phyloP scores from a whole-genome alignment of 495 filamentous ascomycete species.

The Talaromyces thailandensis region DNA sequence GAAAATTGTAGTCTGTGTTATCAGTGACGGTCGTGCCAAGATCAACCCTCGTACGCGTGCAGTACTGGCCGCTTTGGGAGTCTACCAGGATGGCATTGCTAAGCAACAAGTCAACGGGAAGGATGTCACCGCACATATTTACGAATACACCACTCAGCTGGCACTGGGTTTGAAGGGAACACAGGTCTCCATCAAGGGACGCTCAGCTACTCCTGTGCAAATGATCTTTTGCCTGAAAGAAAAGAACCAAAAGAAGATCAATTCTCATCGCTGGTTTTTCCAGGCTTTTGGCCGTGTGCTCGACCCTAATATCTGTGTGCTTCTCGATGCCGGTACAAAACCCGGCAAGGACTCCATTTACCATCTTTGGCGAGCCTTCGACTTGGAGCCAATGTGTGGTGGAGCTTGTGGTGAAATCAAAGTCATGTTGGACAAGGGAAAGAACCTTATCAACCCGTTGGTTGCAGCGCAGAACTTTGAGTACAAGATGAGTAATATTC shows the following conservation, averaged over 20 bases:
- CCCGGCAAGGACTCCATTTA: conserved; percentile 93
- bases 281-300: conserved; percentile 90
- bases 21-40: conserved; percentile 96
- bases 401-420: conserved; percentile 99
- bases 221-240: conserved; percentile 99
- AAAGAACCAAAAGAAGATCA: conserved; percentile 99
- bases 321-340: conserved; percentile 93
- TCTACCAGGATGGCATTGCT: conserved; percentile 97
- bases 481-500: conserved; percentile 99
- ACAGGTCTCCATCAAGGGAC: conserved; percentile 71
- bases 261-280: conserved; percentile 99
- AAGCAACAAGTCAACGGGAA: conserved; percentile 97
- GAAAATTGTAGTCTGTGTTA: conserved; percentile 97
- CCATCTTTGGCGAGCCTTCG: conserved; percentile 97
- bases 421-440: conserved; percentile 91
- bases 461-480: conserved; percentile 98
- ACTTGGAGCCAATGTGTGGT: conserved; percentile 92
- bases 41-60: conserved; percentile 90
- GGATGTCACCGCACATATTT: conserved; percentile 96
- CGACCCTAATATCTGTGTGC: conserved; percentile 91
- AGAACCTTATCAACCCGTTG: conserved; percentile 84
- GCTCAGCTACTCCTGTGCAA: conserved; percentile 74
- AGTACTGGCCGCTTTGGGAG: conserved; percentile 84
- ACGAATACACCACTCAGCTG: conserved; percentile 97
- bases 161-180: conserved; percentile 80